These are phyloP conservation scores for Prinsepia uniflora DNA, from an alignment of 306 rosid genomes.

Conservation along the genomic window DNA sequence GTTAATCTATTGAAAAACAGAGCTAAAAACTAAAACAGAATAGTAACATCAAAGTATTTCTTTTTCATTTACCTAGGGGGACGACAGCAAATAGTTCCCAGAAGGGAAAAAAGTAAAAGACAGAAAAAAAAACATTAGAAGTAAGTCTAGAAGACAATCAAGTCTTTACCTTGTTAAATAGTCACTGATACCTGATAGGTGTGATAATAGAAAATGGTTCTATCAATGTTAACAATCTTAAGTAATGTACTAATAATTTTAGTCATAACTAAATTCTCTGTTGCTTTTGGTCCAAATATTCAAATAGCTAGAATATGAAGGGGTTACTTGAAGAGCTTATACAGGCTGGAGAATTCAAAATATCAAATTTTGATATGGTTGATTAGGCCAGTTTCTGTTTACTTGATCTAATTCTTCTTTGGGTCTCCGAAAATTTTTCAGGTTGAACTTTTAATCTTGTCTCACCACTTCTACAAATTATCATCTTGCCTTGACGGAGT, in stretches of 20 bases:
- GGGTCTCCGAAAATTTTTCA: constrained; percentile 37
- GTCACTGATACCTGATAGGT: neutral
- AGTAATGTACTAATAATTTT: too few relatives aligned
- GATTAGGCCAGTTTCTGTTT: neutral
- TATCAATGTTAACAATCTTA: too few relatives aligned
- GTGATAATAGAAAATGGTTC: neutral
- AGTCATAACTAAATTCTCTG: neutral
- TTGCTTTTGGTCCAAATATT: neutral
- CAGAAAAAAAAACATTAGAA: too few relatives aligned
- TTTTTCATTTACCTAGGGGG: neutral
- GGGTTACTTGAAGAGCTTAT: neutral
- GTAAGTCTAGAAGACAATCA: too few relatives aligned
- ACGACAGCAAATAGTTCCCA: neutral
- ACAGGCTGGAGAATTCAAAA: neutral
- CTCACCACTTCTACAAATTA: constrained; percentile 95
- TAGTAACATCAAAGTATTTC: neutral
- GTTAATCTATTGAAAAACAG: neutral
- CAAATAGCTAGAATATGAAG: neutral
- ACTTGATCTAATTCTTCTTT: neutral
- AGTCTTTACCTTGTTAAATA: too few relatives aligned
- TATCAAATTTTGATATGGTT: neutral
- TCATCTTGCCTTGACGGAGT: constrained; percentile 99
- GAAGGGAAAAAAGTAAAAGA: too few relatives aligned
- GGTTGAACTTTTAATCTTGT: constrained; percentile 96
- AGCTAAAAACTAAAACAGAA: neutral